Percentiles rank a stretch among this genome's conserved stretches.
Conservation (phyloP, 192 early-diverging fungal genomes). For the Linnemannia schmuckeri region DNA sequence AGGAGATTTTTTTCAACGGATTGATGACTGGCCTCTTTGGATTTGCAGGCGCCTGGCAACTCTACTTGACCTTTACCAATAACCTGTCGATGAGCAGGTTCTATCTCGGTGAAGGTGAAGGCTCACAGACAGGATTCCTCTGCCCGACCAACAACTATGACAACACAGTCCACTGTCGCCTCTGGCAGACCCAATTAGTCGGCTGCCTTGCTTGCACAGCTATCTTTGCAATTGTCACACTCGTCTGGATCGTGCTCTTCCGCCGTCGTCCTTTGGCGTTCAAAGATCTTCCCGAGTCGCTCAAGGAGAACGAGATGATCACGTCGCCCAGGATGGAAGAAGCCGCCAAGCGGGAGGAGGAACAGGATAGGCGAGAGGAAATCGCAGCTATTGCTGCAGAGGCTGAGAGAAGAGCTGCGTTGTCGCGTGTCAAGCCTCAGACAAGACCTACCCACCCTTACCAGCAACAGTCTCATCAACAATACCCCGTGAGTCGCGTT, state of each 20-base stretch:
- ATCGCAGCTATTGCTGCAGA: slow-evolving; percentile 25
- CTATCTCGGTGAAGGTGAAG: not conserved
- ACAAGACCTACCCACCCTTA: slow-evolving; percentile 12
- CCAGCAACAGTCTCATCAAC: slow-evolving; percentile 15
- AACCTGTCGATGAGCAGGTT: not conserved
- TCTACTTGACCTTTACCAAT: slow-evolving; percentile 39
- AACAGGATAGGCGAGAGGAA: slow-evolving; percentile 8
- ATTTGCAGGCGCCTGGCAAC: slow-evolving; percentile 44
- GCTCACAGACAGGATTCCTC: slow-evolving; percentile 10
- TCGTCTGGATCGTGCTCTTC: slow-evolving; percentile 38
- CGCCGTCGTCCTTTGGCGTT: slow-evolving; percentile 31
- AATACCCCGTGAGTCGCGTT: slow-evolving; percentile 2
- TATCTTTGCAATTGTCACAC: slow-evolving; percentile 20
- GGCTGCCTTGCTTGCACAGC: slow-evolving; percentile 23
- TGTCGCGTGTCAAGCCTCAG: slow-evolving; percentile 9
- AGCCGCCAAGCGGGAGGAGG: slow-evolving; percentile 6
- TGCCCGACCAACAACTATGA: slow-evolving; percentile 28
- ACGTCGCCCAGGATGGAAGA: slow-evolving; percentile 17
- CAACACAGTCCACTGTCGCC: slow-evolving; percentile 26
- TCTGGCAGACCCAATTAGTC: slow-evolving; percentile 42
- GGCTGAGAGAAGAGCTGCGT: slow-evolving; percentile 21
- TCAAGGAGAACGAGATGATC: slow-evolving; percentile 14
- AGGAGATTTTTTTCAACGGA: slow-evolving; percentile 37
- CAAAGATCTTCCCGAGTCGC: slow-evolving; percentile 36
- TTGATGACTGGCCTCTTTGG: slow-evolving; percentile 18